Evolutionary conservation across 345 rosid genomes (phyloP).

Genomic region (Citrus inodora): DNA sequence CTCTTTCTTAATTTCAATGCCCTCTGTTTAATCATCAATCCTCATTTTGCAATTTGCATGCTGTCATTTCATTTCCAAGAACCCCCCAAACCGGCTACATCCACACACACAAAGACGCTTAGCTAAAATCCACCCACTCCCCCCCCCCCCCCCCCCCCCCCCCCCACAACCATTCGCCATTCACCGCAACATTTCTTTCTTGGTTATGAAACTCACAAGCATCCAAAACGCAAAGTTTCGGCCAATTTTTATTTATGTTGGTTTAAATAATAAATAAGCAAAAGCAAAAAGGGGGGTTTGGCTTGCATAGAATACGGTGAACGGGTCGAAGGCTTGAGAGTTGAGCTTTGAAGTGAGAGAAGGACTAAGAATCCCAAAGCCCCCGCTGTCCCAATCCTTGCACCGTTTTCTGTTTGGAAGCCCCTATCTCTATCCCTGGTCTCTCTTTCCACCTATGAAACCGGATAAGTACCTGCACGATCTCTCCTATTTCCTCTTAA

Average conservation of each 20-base stretch:
- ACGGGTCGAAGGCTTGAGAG: conserved; percentile 10
- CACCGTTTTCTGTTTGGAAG: conserved; percentile 49
- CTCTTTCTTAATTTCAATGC: too few species aligned
- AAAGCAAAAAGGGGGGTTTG: neutral
- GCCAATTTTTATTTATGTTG: neutral
- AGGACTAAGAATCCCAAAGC: conserved; percentile 32
- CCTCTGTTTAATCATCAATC: too few species aligned
- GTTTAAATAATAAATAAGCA: neutral
- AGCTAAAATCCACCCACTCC: conserved; percentile 48
- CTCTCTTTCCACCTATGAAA: too few species aligned
- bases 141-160: conserved; percentile 17
- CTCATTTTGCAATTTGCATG: neutral
- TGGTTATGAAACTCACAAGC: conserved; percentile 16
- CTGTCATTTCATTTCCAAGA: neutral
- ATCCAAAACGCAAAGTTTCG: conserved; percentile 26
- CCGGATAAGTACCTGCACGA: neutral
- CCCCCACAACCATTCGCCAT: conserved; percentile 19
- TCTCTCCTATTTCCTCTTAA: neutral
- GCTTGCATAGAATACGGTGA: conserved; percentile 40
- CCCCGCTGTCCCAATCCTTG: conserved; percentile 33
- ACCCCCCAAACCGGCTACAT: neutral
- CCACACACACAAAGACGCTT: conserved; percentile 35
- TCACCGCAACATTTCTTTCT: neutral
- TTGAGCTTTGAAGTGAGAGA: conserved; percentile 2
- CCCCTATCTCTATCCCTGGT: conserved; percentile 6